Conservation (phyloP, 2,329 filamentous ascomycete species). For the Chrysoporthe austroafricana region DNA sequence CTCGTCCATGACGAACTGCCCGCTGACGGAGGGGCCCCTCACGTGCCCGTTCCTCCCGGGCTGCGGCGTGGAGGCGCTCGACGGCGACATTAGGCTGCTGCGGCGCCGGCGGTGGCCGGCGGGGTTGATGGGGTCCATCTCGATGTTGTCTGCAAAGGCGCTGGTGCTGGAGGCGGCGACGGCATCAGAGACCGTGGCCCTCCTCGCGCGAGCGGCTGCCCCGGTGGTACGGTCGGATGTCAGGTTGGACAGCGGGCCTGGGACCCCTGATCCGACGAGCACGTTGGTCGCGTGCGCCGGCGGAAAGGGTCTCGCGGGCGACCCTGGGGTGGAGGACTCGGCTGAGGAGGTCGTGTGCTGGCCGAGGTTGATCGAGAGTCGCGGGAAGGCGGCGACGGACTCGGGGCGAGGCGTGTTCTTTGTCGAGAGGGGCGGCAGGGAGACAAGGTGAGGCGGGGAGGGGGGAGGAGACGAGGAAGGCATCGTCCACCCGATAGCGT, state of each 20-base stretch:
- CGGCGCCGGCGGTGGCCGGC: conserved; percentile 58
- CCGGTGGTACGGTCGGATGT: conserved; percentile 17
- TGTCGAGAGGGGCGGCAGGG: conserved; percentile 21
- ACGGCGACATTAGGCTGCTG: conserved; percentile 56
- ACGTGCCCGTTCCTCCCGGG: conserved; percentile 34
- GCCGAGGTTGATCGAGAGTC: conserved; percentile 13
- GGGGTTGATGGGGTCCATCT: conserved; percentile 57
- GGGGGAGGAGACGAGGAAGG: conserved; percentile 28
- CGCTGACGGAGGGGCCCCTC: conserved; percentile 36
- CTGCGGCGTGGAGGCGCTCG: conserved; percentile 31
- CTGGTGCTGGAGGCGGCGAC: conserved; percentile 24
- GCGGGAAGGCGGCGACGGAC: conserved; percentile 21
- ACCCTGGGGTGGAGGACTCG: conserved; percentile 22
- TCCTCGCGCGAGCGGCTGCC: conserved; percentile 25
- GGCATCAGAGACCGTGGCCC: conserved; percentile 28
- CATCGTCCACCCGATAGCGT: conserved; percentile 25
- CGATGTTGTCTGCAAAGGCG: conserved; percentile 47
- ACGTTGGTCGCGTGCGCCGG: conserved; percentile 23
- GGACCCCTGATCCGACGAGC: conserved; percentile 5
- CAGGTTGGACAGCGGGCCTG: conserved; percentile 14
- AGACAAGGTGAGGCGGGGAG: conserved; percentile 20
- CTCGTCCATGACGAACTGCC: conserved; percentile 41
- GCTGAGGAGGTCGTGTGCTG: conserved; percentile 16
- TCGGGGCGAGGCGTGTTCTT: conserved; percentile 23
- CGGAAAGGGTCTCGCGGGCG: conserved; percentile 18